These are phyloP conservation scores for Candida coquimbonensis DNA, from an alignment of 805 yeast genomes.

Conservation along the genomic window DNA sequence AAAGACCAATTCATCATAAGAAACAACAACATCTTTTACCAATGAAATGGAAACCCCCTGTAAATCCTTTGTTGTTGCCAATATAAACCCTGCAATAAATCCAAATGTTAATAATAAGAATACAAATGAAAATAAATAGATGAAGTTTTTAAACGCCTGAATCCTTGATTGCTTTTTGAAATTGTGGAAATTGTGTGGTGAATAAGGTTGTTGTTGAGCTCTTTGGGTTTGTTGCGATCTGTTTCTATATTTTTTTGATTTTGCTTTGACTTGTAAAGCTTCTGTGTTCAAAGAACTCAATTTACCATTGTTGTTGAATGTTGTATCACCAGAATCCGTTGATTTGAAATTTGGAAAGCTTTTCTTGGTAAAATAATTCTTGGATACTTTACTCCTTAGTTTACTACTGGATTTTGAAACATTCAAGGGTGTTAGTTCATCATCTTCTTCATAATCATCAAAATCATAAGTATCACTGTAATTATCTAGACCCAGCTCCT, in stretches of 20 bases:
- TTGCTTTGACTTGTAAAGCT: slow-evolving; percentile 8
- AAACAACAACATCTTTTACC: slow-evolving; percentile 67
- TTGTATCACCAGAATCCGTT: slow-evolving; percentile 10
- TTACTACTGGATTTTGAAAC: slow-evolving; percentile 17
- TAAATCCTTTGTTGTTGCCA: slow-evolving; percentile 83
- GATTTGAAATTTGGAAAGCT: slow-evolving; percentile 14
- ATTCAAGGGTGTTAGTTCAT: slow-evolving; percentile 22
- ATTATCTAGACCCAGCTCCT: slow-evolving; percentile 27
- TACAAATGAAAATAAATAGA: slow-evolving; percentile 29
- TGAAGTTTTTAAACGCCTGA: slow-evolving; percentile 27
- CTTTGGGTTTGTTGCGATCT: slow-evolving; percentile 20
- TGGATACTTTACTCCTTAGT: slow-evolving; percentile 14
- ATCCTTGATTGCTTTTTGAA: slow-evolving; percentile 22
- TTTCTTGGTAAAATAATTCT: slow-evolving; percentile 23
- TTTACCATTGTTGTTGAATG: slow-evolving; percentile 5
- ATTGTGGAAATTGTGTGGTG: slow-evolving; percentile 43
- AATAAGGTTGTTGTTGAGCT: slow-evolving; percentile 19
- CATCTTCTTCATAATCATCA: slow-evolving; percentile 20
- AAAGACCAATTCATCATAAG: slow-evolving; percentile 80
- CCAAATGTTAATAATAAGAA: slow-evolving; percentile 58
- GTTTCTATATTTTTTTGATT: slow-evolving; percentile 12
- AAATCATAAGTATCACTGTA: slow-evolving; percentile 22
- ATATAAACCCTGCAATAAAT: slow-evolving; percentile 72
- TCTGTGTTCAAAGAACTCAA: not conserved
- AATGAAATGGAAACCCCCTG: slow-evolving; percentile 53